Base-by-base conservation (phyloP, 345 rosid species). In the Ceriops tagal region DNA sequence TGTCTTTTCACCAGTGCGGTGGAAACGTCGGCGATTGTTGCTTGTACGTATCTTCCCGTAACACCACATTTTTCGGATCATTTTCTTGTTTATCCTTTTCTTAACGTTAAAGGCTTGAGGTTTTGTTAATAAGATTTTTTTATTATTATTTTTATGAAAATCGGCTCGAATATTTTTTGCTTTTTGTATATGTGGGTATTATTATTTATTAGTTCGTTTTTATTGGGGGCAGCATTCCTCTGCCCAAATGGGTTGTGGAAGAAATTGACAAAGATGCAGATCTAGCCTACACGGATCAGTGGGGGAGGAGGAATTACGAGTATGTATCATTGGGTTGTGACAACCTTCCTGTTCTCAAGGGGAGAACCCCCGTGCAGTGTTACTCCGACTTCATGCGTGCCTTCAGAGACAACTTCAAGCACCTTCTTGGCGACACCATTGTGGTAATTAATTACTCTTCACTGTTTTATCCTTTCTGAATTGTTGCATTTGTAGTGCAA, bases 1-100 rank as follows among this genome's bases (percentile, higher is more conserved):
- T 93, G 99, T 93, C 99, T 34, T 93, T 91, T 71, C 99, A 93
- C 78, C 99, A 87, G 85, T 93, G 99, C 51, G 99, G 99, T 53
- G 99, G 99, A 62, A 93, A 93, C 88, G 99, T 95, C 62, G 97
- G 99, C 49, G 99, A 95, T 66, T 92, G 97, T 68, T 89, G 90
- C 83, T 79, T 68, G 99, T 92, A 58, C 15, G 98, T 83, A 5
- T 52, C 58, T 73, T 31, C 70, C 28, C 26, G 89, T 52, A 18
- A 28, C 47, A 10, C 35, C 16, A 20, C 51, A 9, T 13, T 27
- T 22, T 10, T 1, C 26, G 8, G 47, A 24, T n/a, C 16, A 30
- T 53, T 13, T 1, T 52, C n/a, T 55, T 20, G 9, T 16, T 8
- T 60, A 32, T 37, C 10, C 1, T 32, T 5, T n/a, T 27, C 18